Evolutionary conservation across 768 basidiomycete genomes (phyloP).

Genomic region (Coprinopsis sp.): DNA sequence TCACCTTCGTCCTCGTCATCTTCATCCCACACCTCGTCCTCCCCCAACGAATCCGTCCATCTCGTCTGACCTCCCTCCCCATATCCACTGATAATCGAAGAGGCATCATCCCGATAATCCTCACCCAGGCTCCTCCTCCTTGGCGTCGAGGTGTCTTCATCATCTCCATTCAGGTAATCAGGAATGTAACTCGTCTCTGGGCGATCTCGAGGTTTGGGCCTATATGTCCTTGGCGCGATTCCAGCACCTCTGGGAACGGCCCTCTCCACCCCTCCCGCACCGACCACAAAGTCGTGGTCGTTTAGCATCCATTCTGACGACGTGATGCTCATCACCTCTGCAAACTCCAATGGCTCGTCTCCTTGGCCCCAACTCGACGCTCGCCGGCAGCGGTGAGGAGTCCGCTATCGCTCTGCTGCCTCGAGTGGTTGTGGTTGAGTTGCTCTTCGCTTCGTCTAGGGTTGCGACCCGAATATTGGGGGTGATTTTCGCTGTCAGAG

Average conservation of each 20-base stretch:
- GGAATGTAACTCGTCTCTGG: background rate
- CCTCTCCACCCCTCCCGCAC: conserved; percentile 16
- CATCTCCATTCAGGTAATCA: background rate
- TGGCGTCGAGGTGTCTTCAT: background rate
- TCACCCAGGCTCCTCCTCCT: background rate
- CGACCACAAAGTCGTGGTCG: conserved; percentile 14
- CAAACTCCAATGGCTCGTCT: conserved; percentile 35
- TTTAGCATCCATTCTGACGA: conserved; percentile 40
- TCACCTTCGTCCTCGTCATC: conserved; percentile 8
- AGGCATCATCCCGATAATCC: conserved; percentile 3
- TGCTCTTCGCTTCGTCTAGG: conserved; percentile 47
- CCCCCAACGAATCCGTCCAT: conserved; percentile 7
- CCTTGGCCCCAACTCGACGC: conserved; percentile 64
- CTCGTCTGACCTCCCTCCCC: conserved; percentile 1
- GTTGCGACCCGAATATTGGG: conserved; percentile 3
- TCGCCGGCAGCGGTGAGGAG: conserved; percentile 43
- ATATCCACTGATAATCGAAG: conserved; percentile 12
- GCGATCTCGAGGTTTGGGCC: background rate
- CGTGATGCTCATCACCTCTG: conserved; percentile 28
- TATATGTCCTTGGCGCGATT: background rate
- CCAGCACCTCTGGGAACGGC: background rate
- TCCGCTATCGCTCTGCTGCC: conserved; percentile 14
- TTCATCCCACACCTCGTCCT: conserved; percentile 1
- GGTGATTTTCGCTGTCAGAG: background rate
- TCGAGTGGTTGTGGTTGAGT: conserved; percentile 20